Conservation (phyloP, 495 filamentous ascomycete species). For the Penicillium parvum region DNA sequence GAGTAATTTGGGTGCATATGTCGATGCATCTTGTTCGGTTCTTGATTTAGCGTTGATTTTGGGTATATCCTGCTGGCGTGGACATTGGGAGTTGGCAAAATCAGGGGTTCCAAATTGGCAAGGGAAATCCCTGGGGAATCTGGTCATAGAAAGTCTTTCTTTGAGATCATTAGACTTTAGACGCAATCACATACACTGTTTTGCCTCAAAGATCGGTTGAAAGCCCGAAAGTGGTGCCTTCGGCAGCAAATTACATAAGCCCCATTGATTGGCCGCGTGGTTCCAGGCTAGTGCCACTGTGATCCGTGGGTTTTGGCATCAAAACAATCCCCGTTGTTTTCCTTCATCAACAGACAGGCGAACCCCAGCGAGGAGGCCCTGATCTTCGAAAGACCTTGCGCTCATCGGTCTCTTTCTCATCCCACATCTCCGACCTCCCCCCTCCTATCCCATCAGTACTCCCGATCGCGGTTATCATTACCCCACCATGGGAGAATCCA, state of each 20-base stretch:
- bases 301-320: conserved; percentile 44
- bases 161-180: background rate
- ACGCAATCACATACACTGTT: conserved; percentile 10
- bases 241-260: conserved; percentile 23
- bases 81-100: conserved; percentile 8
- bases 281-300: conserved; percentile 29
- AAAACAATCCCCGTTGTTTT: conserved; percentile 35
- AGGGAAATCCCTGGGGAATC: background rate
- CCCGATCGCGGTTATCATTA: conserved; percentile 19
- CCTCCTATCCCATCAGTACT: conserved; percentile 3
- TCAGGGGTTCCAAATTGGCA: conserved; percentile 5
- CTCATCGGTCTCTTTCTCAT: background rate
- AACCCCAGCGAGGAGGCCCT: conserved; percentile 15
- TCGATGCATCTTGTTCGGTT: conserved; percentile 13
- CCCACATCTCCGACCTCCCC: background rate
- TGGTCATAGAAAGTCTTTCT: conserved; percentile 11
- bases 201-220: background rate
- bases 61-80: conserved; percentile 1
- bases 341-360: conserved; percentile 27
- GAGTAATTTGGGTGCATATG: conserved; percentile 28
- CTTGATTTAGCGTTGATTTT: conserved; percentile 15
- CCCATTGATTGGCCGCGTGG: conserved; percentile 26
- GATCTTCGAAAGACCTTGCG: conserved; percentile 10
- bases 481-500: conserved; percentile 54
- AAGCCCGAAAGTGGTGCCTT: conserved; percentile 4